Evolutionary conservation across 345 rosid genomes (phyloP).

Genomic region (Lenwebbia sp.): DNA sequence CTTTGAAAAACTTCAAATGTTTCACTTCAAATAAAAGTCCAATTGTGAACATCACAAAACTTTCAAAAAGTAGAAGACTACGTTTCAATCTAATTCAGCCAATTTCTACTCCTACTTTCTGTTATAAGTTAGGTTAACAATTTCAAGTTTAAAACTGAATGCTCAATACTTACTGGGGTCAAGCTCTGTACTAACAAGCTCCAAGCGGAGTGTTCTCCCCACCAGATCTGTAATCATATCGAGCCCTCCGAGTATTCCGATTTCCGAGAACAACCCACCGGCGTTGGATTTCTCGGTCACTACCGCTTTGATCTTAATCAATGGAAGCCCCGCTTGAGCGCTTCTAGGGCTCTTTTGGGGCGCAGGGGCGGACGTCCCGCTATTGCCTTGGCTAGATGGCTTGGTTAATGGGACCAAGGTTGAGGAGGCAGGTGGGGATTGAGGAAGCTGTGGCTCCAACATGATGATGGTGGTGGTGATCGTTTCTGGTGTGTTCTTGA

Average conservation of each 20-base stretch:
- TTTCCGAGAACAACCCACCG: slow-evolving; percentile 12
- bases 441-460: slow-evolving; percentile 22
- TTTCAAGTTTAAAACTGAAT: not conserved
- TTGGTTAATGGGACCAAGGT: slow-evolving; percentile 1
- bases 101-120: not conserved
- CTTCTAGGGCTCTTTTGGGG: not conserved
- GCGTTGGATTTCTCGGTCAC: slow-evolving; percentile 1
- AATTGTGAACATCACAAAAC: not conserved
- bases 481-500: not conserved
- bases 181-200: slow-evolving; percentile 48
- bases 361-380: not conserved
- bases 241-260: slow-evolving; percentile 14
- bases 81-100: not conserved
- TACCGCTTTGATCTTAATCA: not conserved
- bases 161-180: slow-evolving; percentile 32
- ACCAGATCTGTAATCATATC: slow-evolving; percentile 34
- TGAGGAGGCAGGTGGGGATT: not conserved
- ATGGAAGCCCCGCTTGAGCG: not conserved
- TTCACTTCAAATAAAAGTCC: not conserved
- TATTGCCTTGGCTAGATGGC: slow-evolving; percentile 16
- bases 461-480: not conserved
- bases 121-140: not conserved
- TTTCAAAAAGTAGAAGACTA: not conserved
- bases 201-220: slow-evolving; percentile 35
- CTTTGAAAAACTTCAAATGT: not conserved